Conservation (phyloP, 2,329 filamentous ascomycete species). For the Monilinia fructicola region DNA sequence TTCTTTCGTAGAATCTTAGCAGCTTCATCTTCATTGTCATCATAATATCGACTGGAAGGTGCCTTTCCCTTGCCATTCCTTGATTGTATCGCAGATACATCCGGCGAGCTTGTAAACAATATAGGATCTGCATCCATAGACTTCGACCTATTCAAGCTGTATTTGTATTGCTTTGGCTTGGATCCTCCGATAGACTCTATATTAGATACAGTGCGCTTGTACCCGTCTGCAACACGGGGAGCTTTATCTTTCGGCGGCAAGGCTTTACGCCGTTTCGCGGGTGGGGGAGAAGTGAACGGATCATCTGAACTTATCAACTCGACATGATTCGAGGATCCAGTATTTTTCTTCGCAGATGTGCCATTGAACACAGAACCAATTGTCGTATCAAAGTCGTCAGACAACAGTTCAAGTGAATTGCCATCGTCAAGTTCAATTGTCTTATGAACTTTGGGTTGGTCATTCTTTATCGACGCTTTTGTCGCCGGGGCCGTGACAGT, state of each 20-base stretch:
- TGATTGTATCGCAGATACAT: conserved; percentile 29
- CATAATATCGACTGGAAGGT: conserved; percentile 12
- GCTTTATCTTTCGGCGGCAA: conserved; percentile 5
- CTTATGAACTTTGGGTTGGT: not conserved
- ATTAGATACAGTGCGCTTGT: conserved; percentile 39
- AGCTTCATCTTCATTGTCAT: not conserved
- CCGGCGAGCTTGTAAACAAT: conserved; percentile 39
- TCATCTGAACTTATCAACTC: conserved; percentile 40
- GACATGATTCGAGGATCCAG: not conserved
- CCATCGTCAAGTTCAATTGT: not conserved
- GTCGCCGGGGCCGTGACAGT: not conserved
- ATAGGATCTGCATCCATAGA: conserved; percentile 35
- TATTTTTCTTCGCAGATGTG: conserved; percentile 3
- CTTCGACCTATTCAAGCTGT: conserved; percentile 41
- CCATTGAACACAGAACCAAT: conserved; percentile 26
- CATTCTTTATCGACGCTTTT: not conserved
- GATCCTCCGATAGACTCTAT: conserved; percentile 41
- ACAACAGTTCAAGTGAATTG: conserved; percentile 11
- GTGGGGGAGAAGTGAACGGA: conserved; percentile 28
- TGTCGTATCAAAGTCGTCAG: conserved; percentile 46
- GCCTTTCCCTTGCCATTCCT: conserved; percentile 27
- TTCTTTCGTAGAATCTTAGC: not conserved
- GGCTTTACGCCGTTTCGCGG: conserved; percentile 15
- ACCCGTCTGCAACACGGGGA: conserved; percentile 24
- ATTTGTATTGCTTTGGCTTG: conserved; percentile 22